These are phyloP conservation scores for Erigeron philadelphicus DNA, from an alignment of 140 eudicot genomes.

Conservation along the genomic window DNA sequence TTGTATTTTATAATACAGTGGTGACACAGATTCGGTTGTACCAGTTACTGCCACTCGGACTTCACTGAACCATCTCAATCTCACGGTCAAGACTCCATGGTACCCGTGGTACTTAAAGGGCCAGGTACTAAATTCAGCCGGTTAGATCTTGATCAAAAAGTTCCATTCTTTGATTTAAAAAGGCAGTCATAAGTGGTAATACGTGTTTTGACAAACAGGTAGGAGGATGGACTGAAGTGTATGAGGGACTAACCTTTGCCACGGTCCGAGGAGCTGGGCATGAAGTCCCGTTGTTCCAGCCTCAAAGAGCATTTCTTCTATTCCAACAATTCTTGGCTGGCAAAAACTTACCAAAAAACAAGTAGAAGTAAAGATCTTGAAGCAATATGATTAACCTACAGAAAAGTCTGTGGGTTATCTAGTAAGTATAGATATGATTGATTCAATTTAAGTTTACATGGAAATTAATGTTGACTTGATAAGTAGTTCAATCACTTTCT, in stretches of 20 bases:
- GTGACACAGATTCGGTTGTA: conserved; percentile 77
- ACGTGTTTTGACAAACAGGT: conserved; percentile 38
- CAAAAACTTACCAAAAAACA: conserved; percentile 51
- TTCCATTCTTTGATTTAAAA: background rate
- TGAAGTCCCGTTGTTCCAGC: conserved; percentile 83
- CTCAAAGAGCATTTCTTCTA: conserved; percentile 52
- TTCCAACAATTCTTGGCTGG: conserved; percentile 61
- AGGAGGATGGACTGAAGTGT: conserved; percentile 93
- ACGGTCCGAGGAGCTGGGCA: conserved; percentile 96
- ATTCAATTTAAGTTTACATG: conserved; percentile 17
- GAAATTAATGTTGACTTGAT: background rate
- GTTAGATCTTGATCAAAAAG: conserved; percentile 3
- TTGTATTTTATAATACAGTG: conserved; percentile 38
- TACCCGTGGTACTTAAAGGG: conserved; percentile 69
- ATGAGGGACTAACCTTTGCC: conserved; percentile 82
- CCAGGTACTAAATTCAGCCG: conserved; percentile 41
- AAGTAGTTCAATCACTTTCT: background rate
- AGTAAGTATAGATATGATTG: conserved; percentile 35
- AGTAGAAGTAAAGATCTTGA: conserved; percentile 4
- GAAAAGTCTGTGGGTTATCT: conserved; percentile 13
- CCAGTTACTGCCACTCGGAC: conserved; percentile 82
- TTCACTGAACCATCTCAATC: conserved; percentile 56
- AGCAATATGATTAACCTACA: conserved; percentile 12
- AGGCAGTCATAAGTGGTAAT: background rate
- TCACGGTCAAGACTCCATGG: conserved; percentile 54